Evolutionary conservation across 176 grass and related monocot genomes (phyloP), one percentile per base, ranked within the genome.

Genomic region (Carex scoparia): DNA sequence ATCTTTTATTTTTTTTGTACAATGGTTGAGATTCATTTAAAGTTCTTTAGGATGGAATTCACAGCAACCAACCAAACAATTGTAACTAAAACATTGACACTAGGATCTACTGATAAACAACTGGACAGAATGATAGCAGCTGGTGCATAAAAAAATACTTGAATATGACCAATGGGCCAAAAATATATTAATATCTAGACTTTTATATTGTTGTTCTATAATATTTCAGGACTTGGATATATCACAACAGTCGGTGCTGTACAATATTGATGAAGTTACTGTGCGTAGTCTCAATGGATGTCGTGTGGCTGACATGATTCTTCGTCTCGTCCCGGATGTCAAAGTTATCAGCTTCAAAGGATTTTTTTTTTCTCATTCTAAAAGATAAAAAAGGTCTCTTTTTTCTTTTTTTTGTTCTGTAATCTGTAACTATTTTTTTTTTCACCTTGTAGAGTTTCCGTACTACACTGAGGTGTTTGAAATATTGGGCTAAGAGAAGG

Each of bases 201-300:
- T 56, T 65, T 44, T 46, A 44, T 46, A 19, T 79, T 59, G 28
- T 61, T 48, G 79, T 63, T 63, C 48, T 83, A 28, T 90, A 33
- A 28, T 80, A 73, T 57, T 92, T 79, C 85, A 98, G 96, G 87
- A 92, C 46, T 83, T 99, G 89, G 93, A 99, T 80, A 99, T 99
- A 64, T 99, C 97, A 16, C 87, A 96, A 80, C 88, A 85, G 67
- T 92, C 93, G 14, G 91, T 99, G 19, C 97, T 99, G 81, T 96
- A 90, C 84, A 70, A 94, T 59, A 69, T 91, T 55, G 97, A 99
- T 84, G 97, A 99, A 85, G 93, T 88, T 79, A 99, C 93, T 44
- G 91, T 95, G 61, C 90, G 90, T 79, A 99, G 97, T 91, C 93
- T 99, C 79, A 99, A 95, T 88, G 97, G 97, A 32, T 99, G 97